Evolutionary conservation across 2,329 filamentous ascomycete genomes (phyloP), one percentile per base, ranked within the genome.

Genomic region (Diaporthe sp.): DNA sequence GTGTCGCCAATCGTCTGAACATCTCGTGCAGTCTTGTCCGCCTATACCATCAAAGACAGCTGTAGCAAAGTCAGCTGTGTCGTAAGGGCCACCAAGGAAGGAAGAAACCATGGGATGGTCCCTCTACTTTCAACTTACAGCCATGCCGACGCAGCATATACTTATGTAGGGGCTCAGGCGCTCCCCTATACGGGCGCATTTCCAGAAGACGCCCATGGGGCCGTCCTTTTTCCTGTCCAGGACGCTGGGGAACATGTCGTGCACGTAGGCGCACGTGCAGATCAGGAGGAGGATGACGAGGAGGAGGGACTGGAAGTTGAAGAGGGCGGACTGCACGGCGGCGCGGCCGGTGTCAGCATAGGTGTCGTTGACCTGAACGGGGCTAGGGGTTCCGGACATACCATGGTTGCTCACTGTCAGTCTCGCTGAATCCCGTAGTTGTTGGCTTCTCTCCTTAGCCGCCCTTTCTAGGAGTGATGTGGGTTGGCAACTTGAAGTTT

Each of bases 221-320:
- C 94, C 95, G 79, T 74, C 73, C 88, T 97, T 98, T 84, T 98
- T 97, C 71, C 94, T 90, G 85, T 98, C 96, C 87, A 99, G 94
- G 80, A 98, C 93, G 6, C 93, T 90, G 0, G 97, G 96, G 82
- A 97, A 94, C 78, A 98, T 92, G 81, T 94, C 94, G 88, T 98
- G 97, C 74, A 95, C 91, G 86, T 99, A 98, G 77, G 97, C 92
- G 85, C 94, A 96, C 75, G 97, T 98, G 90, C 97, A 99, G 83
- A 98, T 97, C 80, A 97, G 92, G 80, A 99, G 93, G 71, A 99
- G 92, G 81, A 99, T 92, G 79, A 98, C 96, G 81, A 98, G 92
- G 80, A 99, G 91, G 80, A 98, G 94, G 76, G 95, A 98, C 86
- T 98, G 95, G 88, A 99, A 98, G 87, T 98, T 98, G 92, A 99